Base-by-base conservation (phyloP, 345 rosid species). In the Abelmoschus esculentus region DNA sequence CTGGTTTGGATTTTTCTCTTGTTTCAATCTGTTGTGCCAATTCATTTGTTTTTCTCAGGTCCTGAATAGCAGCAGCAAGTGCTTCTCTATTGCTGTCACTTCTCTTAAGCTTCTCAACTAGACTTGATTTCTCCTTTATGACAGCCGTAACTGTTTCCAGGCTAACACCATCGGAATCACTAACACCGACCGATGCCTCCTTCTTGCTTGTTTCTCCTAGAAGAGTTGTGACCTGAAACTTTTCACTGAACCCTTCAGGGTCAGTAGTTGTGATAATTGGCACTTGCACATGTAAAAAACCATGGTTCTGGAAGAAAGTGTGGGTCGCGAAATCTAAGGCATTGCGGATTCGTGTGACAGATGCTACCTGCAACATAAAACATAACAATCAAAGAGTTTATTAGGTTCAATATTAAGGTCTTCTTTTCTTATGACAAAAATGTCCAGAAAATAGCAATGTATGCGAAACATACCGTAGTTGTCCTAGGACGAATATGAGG, bases 401-500 rank as follows among this genome's bases (percentile, higher is more conserved):
- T 7, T 44, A 50, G 58, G 57, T n/a, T 50, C 55, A 50, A 50
- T 5, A 6, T 50, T 77, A 44, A 74, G 69, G 28, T 65, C 13
- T 1, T 36, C 3, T 61, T 38, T n/a, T 5, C 57, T 60, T 22
- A 18, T 17, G 71, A 7, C 66, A 75, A 36, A 34, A 13, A 40
- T 7, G 36, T 34, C 6, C 7, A 38, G 60, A 40, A 40, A 49
- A 64, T 50, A 74, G 60, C 1, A 62, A 72, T 14, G 52, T 11
- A 65, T 52, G 52, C 38, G 31, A 22, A 66, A 28, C 59, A 70
- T 80, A 93, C 97, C 61, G 93, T 91, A 31, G 95, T 88, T 34
- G 98, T 89, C 18, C 97, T 89, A 5, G 96, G 89, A 46, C 96
- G 84, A 81, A 93, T 87, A 77, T 93, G 98, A 56, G 91, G 53